Evolutionary conservation across 805 yeast genomes (phyloP), one percentile per base, ranked within the genome.

Genomic region (Candida anglica): DNA sequence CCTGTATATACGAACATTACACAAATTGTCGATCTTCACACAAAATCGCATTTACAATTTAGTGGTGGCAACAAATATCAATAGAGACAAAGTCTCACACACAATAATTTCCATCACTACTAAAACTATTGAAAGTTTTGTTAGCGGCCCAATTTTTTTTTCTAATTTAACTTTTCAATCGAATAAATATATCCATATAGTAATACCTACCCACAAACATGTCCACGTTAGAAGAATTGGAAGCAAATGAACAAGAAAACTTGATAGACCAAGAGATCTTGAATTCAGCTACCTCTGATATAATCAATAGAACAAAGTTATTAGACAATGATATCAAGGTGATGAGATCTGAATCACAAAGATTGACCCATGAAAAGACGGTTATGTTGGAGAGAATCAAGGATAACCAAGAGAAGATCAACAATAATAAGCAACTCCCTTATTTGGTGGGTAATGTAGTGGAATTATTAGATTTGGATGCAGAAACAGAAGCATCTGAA

Each of bases 361-460:
- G 98, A 56, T 69, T 93, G 38, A 75, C 84, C 26, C 98, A 93
- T 63, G 98, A 93, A 52, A 86, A 87, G 66, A 78, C 86, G 37
- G 86, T 87, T 32, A 93, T 91, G 96, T 63, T 78, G 36, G 96
- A 88, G 47, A 81, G 91, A 58, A 87, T 93, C 63, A 88, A 89
- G 58, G 98, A 93, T 52, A 93, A 93, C 65, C 87, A 84, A 57
- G 97, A 91, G 49, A 93, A 93, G 64, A 91, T 93, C 61, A 86
- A 86, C 52, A 91, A 93, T 58, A 93, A 93, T 63, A 86, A 83
- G 63, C 97, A 89, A 60, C 73, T 93, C 52, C 99, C 99, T 11
- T 93, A 93, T 52, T 68, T 93, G 37, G 98, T 93, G 32, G 97
- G 97, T 17, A 93, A 93, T 56, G 94, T 93, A 33, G 98, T 93